These are phyloP conservation scores for Vaccinium myrtillus DNA, from an alignment of 148 eudicot genomes.

Conservation along the genomic window DNA sequence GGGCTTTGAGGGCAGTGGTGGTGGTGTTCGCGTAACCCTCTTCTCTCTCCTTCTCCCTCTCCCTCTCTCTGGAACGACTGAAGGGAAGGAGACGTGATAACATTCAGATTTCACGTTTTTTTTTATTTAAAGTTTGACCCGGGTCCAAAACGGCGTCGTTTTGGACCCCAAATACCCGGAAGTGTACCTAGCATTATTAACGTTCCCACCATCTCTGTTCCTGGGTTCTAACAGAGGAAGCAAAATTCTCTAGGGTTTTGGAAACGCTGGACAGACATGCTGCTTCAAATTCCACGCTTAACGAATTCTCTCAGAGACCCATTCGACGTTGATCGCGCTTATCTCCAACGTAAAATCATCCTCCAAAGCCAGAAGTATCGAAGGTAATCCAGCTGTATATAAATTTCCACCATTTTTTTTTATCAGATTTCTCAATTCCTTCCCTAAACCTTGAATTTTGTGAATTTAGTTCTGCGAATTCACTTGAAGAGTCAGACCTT, in stretches of 20 bases:
- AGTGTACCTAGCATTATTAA: too few relatives aligned
- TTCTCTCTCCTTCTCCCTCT: too few relatives aligned
- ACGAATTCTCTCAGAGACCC: constrained; percentile 82
- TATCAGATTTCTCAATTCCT: neutral
- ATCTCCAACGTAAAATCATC: constrained; percentile 71
- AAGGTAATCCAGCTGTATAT: constrained; percentile 35
- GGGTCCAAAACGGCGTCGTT: too few relatives aligned
- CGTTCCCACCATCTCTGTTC: neutral
- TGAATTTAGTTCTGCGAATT: constrained; percentile 37
- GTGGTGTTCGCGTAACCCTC: too few relatives aligned
- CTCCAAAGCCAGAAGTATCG: constrained; percentile 49
- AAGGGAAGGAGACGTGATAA: too few relatives aligned
- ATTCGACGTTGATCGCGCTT: constrained; percentile 86
- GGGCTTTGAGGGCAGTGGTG: too few relatives aligned
- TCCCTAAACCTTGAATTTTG: constrained; percentile 3
- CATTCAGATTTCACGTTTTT: too few relatives aligned
- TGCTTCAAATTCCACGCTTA: constrained; percentile 75
- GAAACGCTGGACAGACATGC: constrained; percentile 29
- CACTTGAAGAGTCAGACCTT: constrained; percentile 66
- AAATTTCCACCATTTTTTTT: neutral
- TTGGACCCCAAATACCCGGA: too few relatives aligned
- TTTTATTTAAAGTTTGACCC: too few relatives aligned
- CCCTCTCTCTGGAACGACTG: too few relatives aligned
- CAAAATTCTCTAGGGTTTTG: constrained; percentile 13
- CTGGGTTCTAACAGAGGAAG: neutral